Base-by-base conservation (phyloP, 1,139 yeast genomes). In the Taphrina communis region DNA sequence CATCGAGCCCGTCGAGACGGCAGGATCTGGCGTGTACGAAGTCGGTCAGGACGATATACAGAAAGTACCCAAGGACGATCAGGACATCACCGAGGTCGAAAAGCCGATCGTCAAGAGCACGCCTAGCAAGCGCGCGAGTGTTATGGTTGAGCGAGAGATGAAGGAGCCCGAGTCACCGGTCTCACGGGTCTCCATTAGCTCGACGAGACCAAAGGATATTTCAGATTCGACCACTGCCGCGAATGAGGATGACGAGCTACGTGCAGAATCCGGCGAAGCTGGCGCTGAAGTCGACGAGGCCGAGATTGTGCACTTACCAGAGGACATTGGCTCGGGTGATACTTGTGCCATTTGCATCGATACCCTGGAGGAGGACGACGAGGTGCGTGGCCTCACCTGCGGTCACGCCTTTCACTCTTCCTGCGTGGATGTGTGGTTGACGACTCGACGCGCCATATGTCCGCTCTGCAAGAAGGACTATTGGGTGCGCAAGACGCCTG, bases 341-440 rank as follows among this genome's bases (percentile, higher is more conserved):
- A 78, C 85, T 2, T 90, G 96, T 80, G 93, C 94, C 21, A 88
- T 90, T 73, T 90, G 96, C 78, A 82, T 89, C 66, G 96, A 89
- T 67, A 76, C 79, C 11, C 83, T 88, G 74, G 88, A 85, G 72
- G 84, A 84, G 68, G 86, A 83, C 11, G 93, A 88, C 65, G 75
- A 78, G 0, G 92, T 90, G 0, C 83, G 96, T 68, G 90, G 91
- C 0, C 81, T 90, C 62, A 80, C 89, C 11, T 90, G 97, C 78
- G 94, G 94, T 1, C 97, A 90, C 77, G 91, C 88, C 1, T 90
- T 87, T 82, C 97, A 90, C 76, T 82, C 88, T 11, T 87, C 83
- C 36, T 90, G 97, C 78, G 81, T 90, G 65, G 95, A 89, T 74
- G 94, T 94, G 0, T 90, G 96, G 96, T 80, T 90, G 63, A 87